phyloP scores from a whole-genome alignment of 441 rosid species.

The Eutrema salsugineum region DNA sequence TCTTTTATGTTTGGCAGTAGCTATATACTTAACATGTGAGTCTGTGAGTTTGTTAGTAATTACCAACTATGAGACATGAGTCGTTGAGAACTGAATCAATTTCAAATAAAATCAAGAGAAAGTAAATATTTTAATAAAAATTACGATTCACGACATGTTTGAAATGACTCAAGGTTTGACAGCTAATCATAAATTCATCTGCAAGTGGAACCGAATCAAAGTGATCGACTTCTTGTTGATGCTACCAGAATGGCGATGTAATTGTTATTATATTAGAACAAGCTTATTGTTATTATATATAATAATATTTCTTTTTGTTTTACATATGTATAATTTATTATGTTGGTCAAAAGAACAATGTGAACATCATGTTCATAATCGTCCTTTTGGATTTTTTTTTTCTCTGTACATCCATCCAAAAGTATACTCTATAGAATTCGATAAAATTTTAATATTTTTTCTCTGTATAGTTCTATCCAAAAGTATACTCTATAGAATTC shows the following conservation, averaged over 20 bases:
- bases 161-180: background rate
- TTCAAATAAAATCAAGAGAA: too few species aligned
- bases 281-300: background rate
- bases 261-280: too few species aligned
- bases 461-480: background rate
- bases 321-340: background rate
- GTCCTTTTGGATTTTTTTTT: background rate
- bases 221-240: background rate
- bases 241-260: constrained; percentile 7
- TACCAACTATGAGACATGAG: constrained; percentile 2
- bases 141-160: too few species aligned
- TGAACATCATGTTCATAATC: constrained; percentile 4
- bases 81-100: too few species aligned
- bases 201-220: constrained; percentile 2
- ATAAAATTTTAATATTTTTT: background rate
- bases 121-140: too few species aligned
- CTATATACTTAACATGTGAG: background rate
- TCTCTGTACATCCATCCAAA: background rate
- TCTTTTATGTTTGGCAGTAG: background rate
- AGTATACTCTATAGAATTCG: background rate
- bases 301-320: background rate
- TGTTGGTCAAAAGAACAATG: background rate
- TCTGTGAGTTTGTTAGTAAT: background rate
- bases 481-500: background rate
- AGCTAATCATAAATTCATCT: background rate